Base-by-base conservation (phyloP, 2,329 filamentous ascomycete species). In the Macrophomina pseudophaseolina region DNA sequence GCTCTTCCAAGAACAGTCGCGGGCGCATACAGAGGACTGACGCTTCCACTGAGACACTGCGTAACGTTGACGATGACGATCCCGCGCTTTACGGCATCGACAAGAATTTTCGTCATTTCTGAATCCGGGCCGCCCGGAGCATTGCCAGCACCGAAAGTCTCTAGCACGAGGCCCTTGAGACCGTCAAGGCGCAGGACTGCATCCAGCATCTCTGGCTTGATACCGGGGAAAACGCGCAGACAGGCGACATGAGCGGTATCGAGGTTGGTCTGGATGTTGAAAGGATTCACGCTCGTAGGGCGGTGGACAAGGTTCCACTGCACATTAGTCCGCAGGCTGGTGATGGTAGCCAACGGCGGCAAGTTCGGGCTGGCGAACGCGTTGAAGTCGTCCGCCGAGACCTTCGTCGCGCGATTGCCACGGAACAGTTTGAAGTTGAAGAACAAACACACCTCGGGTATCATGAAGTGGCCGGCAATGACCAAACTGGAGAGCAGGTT, bases 81-180 rank as follows among this genome's bases (percentile, higher is more conserved):
- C 44, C 92, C 93, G 67, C 92, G 87, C 74, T 89, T 83, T 48
- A 97, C 92, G 28, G 92, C 93, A 51, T 88, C 87, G 18, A 87
- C 86, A 72, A 97, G 88, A 58, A 94, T 91, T 65, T 88, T 88
- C 16, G 91, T 93, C 76, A 97, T 86, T 62, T 88, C 89, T 66
- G 91, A 91, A 74, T 95, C 91, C 56, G 89, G 85, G 35, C 92
- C 93, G 46, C 90, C 91, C 2, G 94, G 94, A 11, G 94, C 91
- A 79, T 97, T 97, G 66, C 94, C 94, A 76, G 95, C 93, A 68
- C 94, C 94, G 77, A 97, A 97, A 0, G 93, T 97, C 80, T 97
- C 93, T 51, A 97, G 86, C 46, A 97, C 89, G 59, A 97, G 84
- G 1, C 94, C 94, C 58, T 89, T 88, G 14, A 97, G 84, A 54